Percentiles rank a stretch among this genome's conserved stretches.
Evolutionary conservation across 257 asterid species (phyloP).

Genomic region (Anisodus acutangulus): DNA sequence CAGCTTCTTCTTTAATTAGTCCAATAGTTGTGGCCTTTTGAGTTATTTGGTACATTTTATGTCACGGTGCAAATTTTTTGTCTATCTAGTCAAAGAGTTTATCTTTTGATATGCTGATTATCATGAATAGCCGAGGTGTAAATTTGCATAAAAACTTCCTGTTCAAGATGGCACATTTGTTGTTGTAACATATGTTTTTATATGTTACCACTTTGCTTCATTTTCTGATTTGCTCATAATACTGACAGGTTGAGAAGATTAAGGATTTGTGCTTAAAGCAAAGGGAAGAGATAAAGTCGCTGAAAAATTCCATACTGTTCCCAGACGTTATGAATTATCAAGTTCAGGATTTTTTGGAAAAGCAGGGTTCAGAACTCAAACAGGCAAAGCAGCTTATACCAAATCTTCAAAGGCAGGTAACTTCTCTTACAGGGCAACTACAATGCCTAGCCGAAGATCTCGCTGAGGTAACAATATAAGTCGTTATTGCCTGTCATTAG

Average conservation of each 20-base stretch:
- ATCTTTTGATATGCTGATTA: not conserved
- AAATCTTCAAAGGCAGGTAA: slow-evolving; percentile 86
- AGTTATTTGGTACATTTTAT: slow-evolving; percentile 8
- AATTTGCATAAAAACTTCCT: not conserved
- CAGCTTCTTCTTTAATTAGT: not conserved
- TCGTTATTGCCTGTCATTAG: not conserved
- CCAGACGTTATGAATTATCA: slow-evolving; percentile 77
- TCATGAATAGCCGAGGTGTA: not conserved
- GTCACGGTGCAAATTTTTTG: not conserved
- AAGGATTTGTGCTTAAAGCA: slow-evolving; percentile 95
- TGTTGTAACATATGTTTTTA: not conserved
- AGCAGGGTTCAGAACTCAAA: slow-evolving; percentile 75
- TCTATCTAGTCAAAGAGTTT: not conserved
- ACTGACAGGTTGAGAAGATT: slow-evolving; percentile 80
- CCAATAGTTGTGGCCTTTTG: not conserved
- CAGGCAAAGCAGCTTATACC: slow-evolving; percentile 95
- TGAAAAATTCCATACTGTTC: slow-evolving; percentile 75
- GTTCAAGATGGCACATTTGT: not conserved
- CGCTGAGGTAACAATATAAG: slow-evolving; percentile 68
- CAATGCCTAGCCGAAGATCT: slow-evolving; percentile 91
- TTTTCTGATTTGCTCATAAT: slow-evolving; percentile 4
- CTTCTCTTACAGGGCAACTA: slow-evolving; percentile 89
- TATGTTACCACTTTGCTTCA: not conserved
- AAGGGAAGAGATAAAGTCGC: slow-evolving; percentile 91
- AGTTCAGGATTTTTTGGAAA: slow-evolving; percentile 64